Percentiles rank a stretch among this genome's conserved stretches.
phyloP scores from a whole-genome alignment of 768 basidiomycete species.

The Rhizopogon vesiculosus region DNA sequence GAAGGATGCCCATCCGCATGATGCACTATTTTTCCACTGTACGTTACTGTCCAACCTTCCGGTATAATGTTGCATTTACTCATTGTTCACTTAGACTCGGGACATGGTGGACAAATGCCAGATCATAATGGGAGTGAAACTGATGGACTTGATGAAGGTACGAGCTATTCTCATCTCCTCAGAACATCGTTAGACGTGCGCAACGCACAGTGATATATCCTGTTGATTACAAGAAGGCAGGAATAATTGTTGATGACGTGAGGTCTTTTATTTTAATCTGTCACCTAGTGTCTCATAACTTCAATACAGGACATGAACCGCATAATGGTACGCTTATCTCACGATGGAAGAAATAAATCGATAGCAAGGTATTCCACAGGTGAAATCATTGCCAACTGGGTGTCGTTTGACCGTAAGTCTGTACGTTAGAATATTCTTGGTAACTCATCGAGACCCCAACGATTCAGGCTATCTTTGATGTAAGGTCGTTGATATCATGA shows the following conservation, averaged over 20 bases:
- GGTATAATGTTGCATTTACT: not conserved
- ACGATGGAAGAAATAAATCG: not conserved
- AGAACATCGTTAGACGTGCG: not conserved
- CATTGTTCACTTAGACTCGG: conserved; percentile 57
- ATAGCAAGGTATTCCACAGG: conserved; percentile 18
- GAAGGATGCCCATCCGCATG: conserved; percentile 57
- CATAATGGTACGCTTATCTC: conserved; percentile 31
- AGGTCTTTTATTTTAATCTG: conserved; percentile 17
- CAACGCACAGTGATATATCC: conserved; percentile 77
- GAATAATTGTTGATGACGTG: conserved; percentile 79
- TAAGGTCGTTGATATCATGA: conserved; percentile 20
- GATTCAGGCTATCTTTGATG: conserved; percentile 42
- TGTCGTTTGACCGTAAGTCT: conserved; percentile 55
- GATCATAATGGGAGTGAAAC: conserved; percentile 76
- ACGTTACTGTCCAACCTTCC: conserved; percentile 3
- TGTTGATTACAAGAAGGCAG: conserved; percentile 70
- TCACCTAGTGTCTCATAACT: not conserved
- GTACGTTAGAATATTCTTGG: not conserved
- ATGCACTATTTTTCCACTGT: conserved; percentile 79
- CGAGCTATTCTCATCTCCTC: not conserved
- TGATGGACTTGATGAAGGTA: conserved; percentile 79
- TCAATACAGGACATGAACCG: conserved; percentile 33
- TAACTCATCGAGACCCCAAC: not conserved
- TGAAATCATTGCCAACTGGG: conserved; percentile 54
- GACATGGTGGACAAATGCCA: conserved; percentile 89